Percentiles rank a stretch among this genome's conserved stretches.
These are phyloP conservation scores for Olyra latifolia DNA, from an alignment of 176 grass and related monocot genomes.

Conservation along the genomic window DNA sequence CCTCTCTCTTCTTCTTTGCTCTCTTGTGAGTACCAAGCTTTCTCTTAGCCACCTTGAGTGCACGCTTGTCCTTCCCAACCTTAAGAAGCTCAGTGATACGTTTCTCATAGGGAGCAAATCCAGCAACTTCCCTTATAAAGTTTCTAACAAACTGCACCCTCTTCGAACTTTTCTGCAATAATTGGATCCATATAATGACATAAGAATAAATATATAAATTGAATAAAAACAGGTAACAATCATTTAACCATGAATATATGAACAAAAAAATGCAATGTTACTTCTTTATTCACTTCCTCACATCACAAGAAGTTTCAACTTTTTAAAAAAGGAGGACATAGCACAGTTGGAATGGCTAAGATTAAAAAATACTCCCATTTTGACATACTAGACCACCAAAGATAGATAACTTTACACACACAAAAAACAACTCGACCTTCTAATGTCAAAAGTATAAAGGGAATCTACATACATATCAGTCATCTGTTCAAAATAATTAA, in stretches of 20 bases:
- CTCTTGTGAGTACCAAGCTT: slow-evolving; percentile 70
- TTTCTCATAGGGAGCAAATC: slow-evolving; percentile 63
- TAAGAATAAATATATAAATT: not conserved
- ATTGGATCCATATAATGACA: not conserved
- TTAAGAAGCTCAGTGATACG: slow-evolving; percentile 66
- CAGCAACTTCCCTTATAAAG: slow-evolving; percentile 64
- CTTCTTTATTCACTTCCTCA: not conserved
- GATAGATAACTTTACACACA: not conserved
- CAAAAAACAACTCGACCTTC: not conserved
- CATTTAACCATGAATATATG: not conserved
- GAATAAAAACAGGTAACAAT: not conserved
- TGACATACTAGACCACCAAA: not conserved
- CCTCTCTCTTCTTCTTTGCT: slow-evolving; percentile 73
- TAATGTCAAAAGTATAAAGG: not conserved
- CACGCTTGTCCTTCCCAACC: slow-evolving; percentile 64
- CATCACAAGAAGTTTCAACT: not conserved
- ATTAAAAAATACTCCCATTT: not conserved
- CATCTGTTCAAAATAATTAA: too few species aligned
- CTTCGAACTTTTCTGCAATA: slow-evolving; percentile 52
- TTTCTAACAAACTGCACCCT: slow-evolving; percentile 44
- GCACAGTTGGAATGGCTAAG: not conserved
- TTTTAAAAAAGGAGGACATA: not conserved
- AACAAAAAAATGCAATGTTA: not conserved
- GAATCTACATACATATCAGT: too few species aligned
- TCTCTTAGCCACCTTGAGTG: slow-evolving; percentile 57